These are phyloP conservation scores for Hydnomerulius pinastri DNA, from an alignment of 768 basidiomycete species.

Conservation along the genomic window DNA sequence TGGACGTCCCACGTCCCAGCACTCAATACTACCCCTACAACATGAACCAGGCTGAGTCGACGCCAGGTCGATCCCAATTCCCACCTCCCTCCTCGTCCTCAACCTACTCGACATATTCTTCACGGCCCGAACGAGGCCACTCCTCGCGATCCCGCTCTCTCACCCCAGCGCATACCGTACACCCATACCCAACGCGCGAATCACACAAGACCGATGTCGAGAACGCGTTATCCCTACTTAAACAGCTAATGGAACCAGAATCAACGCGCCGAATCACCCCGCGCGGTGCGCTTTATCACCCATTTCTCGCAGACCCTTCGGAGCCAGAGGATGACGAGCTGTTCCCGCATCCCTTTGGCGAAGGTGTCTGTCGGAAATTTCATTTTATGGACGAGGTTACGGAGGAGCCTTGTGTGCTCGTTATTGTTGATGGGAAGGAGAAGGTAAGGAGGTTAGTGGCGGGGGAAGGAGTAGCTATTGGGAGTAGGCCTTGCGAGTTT, in stretches of 20 bases:
- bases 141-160: constrained; percentile 26
- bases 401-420: constrained; percentile 52
- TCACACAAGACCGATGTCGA: constrained; percentile 58
- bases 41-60: constrained; percentile 26
- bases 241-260: constrained; percentile 73
- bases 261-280: constrained; percentile 79
- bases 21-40: constrained; percentile 57
- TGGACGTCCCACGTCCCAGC: constrained; percentile 51
- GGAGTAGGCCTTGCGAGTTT: constrained; percentile 62
- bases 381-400: constrained; percentile 66
- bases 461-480: constrained; percentile 58
- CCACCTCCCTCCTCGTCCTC: constrained; percentile 40
- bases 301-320: constrained; percentile 62
- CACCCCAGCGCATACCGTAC: constrained; percentile 13
- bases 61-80: constrained; percentile 15
- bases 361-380: constrained; percentile 63
- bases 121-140: constrained; percentile 16
- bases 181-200: constrained; percentile 33
- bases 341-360: constrained; percentile 68
- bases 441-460: constrained; percentile 34
- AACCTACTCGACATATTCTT: constrained; percentile 23
- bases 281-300: constrained; percentile 71
- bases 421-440: constrained; percentile 39
- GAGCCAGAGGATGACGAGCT: constrained; percentile 60
- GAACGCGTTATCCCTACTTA: constrained; percentile 73